Conservation (phyloP, 2,329 filamentous ascomycete species). For the Apiospora arundinis region DNA sequence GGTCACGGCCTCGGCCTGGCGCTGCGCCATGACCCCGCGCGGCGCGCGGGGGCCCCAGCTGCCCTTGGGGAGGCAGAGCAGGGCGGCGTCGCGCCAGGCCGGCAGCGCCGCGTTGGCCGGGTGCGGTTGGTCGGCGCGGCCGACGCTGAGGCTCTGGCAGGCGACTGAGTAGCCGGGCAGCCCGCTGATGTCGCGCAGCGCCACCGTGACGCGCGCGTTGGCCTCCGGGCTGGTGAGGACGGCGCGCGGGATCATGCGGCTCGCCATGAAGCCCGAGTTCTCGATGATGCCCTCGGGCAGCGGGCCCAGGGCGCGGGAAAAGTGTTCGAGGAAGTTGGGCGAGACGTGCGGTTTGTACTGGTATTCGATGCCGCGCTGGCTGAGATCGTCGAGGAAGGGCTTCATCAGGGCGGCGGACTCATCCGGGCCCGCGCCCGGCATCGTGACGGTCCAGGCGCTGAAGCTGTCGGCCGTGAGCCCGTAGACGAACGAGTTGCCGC, state of each 20-base stretch:
- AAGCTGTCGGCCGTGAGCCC: slow-evolving; percentile 14
- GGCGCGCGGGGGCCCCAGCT: neutral
- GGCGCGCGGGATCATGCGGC: slow-evolving; percentile 42
- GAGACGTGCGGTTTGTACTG: slow-evolving; percentile 36
- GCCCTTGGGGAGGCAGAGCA: slow-evolving; percentile 31
- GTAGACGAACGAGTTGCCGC: slow-evolving; percentile 26
- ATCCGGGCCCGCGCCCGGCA: neutral
- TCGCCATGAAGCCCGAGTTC: slow-evolving; percentile 40
- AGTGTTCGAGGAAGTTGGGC: slow-evolving; percentile 40
- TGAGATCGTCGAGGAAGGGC: neutral
- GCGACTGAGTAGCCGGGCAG: neutral
- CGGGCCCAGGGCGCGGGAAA: slow-evolving; percentile 43
- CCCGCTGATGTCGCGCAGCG: slow-evolving; percentile 31
- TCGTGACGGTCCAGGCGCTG: slow-evolving; percentile 9
- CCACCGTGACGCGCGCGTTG: slow-evolving; percentile 38
- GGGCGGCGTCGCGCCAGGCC: slow-evolving; percentile 40
- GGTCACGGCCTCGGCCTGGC: neutral
- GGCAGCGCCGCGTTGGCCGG: slow-evolving; percentile 41
- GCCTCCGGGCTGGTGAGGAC: slow-evolving; percentile 39
- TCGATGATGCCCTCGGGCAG: slow-evolving; percentile 42
- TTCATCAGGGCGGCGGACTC: neutral
- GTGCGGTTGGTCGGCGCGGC: slow-evolving; percentile 29
- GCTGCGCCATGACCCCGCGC: neutral
- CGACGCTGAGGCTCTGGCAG: slow-evolving; percentile 28
- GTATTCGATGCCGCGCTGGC: neutral